Conservation (phyloP, 345 rosid genomes). For the Heritiera littoralis region DNA sequence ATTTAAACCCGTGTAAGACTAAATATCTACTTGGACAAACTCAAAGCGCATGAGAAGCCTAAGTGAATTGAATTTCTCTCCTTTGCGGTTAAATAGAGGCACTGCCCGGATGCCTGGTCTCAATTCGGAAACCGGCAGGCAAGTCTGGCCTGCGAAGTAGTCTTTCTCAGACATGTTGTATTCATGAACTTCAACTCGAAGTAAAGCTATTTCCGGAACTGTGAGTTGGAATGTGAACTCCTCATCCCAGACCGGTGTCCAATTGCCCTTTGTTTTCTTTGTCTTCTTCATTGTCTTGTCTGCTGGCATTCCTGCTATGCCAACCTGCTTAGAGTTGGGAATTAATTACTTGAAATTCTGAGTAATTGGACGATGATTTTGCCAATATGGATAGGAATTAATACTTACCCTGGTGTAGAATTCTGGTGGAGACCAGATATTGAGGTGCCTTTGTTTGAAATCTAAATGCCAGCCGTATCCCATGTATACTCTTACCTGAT, state of each 20-base stretch:
- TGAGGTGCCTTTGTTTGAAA: constrained; percentile 50
- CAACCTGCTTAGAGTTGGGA: constrained; percentile 41
- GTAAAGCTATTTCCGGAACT: constrained; percentile 70
- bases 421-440: constrained; percentile 62
- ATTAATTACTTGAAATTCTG: not conserved
- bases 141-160: constrained; percentile 71
- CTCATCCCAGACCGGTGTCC: constrained; percentile 74
- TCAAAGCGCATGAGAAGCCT: constrained; percentile 68
- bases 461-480: constrained; percentile 73
- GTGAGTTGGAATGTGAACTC: constrained; percentile 62
- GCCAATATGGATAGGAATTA: not conserved
- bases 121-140: constrained; percentile 64
- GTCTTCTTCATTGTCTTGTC: constrained; percentile 63
- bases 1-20: not conserved
- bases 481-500: constrained; percentile 61
- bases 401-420: constrained; percentile 58
- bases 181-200: constrained; percentile 65
- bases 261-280: constrained; percentile 52
- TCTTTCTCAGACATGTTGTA: constrained; percentile 70
- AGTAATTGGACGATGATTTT: not conserved
- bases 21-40: constrained; percentile 35
- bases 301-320: constrained; percentile 67
- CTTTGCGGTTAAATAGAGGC: constrained; percentile 59
- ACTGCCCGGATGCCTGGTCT: constrained; percentile 61
- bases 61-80: constrained; percentile 42